These are phyloP conservation scores for Fusarium chlamydosporum DNA, from an alignment of 2,329 filamentous ascomycete species.

Conservation along the genomic window DNA sequence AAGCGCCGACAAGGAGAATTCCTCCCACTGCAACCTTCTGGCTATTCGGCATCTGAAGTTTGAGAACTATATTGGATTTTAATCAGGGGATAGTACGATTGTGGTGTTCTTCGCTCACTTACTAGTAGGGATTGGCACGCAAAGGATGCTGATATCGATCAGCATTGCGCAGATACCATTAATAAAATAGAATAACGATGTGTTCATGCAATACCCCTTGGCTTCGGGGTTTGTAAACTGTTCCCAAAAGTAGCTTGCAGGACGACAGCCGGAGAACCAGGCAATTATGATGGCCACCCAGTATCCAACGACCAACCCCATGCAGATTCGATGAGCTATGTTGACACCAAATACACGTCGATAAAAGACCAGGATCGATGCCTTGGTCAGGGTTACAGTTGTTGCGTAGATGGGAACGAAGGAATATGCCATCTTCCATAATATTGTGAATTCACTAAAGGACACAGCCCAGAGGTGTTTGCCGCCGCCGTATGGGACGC, in stretches of 20 bases:
- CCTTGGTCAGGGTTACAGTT: slow-evolving; percentile 5
- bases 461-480: slow-evolving; percentile 10
- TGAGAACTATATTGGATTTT: not conserved
- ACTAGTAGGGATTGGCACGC: slow-evolving; percentile 8
- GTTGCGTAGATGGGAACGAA: slow-evolving; percentile 12
- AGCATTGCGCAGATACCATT: slow-evolving; percentile 16
- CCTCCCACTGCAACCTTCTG: slow-evolving; percentile 7
- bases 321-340: not conserved
- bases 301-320: slow-evolving; percentile 11
- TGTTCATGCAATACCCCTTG: slow-evolving; percentile 1
- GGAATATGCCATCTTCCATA: slow-evolving; percentile 11
- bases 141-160: slow-evolving; percentile 10
- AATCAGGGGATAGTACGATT: rapidly evolving
- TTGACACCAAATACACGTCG: not conserved
- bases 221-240: slow-evolving; percentile 9
- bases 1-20: slow-evolving; percentile 7
- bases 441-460: slow-evolving; percentile 1
- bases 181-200: slow-evolving; percentile 8
- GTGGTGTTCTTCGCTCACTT: not conserved
- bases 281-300: slow-evolving; percentile 15
- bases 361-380: slow-evolving; percentile 8
- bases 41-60: slow-evolving; percentile 4
- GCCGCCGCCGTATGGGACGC: slow-evolving; percentile 5
- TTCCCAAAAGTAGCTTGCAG: slow-evolving; percentile 18
- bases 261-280: slow-evolving; percentile 15